Evolutionary conservation across 2,329 filamentous ascomycete species (phyloP).

Genomic region (Colletotrichum lupini): DNA sequence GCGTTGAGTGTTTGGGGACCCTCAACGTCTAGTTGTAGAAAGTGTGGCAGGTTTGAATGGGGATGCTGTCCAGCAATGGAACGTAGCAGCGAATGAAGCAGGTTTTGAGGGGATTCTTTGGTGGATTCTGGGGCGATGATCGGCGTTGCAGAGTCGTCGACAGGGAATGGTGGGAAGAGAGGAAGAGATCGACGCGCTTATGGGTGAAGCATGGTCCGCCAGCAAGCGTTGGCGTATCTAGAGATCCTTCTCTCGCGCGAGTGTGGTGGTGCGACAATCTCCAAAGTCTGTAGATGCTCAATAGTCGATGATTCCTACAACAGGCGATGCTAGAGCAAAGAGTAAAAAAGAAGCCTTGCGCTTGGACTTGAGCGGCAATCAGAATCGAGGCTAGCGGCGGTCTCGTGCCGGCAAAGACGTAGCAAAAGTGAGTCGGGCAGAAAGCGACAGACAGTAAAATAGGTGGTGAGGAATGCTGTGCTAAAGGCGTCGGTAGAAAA

Average conservation of each 20-base stretch:
- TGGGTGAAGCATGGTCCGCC: conserved; percentile 33
- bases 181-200: conserved; percentile 30
- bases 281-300: background rate
- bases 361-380: conserved; percentile 3
- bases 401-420: background rate
- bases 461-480: too few relatives aligned
- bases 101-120: conserved; percentile 18
- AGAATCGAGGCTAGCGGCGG: conserved; percentile 4
- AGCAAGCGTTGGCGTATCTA: conserved; percentile 19
- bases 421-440: conserved; percentile 5
- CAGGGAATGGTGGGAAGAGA: conserved; percentile 40
- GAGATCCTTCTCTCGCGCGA: background rate
- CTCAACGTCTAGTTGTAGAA: conserved; percentile 40
- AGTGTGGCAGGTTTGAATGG: background rate
- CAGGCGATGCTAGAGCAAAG: background rate
- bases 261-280: background rate
- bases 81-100: conserved; percentile 4
- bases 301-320: background rate
- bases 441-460: background rate
- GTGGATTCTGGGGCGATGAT: conserved; percentile 27
- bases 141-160: conserved; percentile 38
- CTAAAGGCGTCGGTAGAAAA: conserved; percentile 9
- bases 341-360: background rate
- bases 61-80: background rate
- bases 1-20: conserved; percentile 44